A percentile compares a stretch with the other conserved stretches of the same genome.
Conservation (phyloP, 345 rosid species). For the Populus euphratica region DNA sequence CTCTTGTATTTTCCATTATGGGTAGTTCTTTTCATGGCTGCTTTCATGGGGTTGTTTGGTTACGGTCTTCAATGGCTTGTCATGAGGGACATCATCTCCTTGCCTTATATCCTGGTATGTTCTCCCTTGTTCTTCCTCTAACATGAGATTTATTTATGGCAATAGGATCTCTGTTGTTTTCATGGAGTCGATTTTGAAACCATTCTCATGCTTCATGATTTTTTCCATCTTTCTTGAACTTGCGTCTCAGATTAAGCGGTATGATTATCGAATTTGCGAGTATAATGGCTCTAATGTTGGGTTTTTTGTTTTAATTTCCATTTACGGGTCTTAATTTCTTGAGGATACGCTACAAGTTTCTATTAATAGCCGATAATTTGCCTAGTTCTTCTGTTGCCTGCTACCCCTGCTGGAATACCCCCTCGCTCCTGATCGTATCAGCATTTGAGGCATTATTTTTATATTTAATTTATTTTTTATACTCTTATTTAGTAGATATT, state of each 20-base stretch:
- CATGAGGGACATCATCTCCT: slow-evolving; percentile 45
- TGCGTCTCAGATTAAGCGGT: background rate
- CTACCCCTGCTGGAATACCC: background rate
- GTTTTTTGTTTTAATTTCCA: background rate
- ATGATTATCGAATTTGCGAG: background rate
- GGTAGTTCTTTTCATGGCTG: slow-evolving; percentile 74
- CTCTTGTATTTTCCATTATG: slow-evolving; percentile 68
- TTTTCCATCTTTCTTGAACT: background rate
- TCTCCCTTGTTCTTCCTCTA: background rate
- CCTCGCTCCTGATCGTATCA: background rate
- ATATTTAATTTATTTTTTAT: no score
- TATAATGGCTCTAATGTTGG: background rate
- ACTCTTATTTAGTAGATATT: no score
- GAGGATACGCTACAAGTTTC: background rate
- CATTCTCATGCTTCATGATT: background rate
- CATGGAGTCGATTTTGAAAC: background rate
- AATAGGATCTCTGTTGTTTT: background rate
- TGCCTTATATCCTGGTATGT: slow-evolving; percentile 79
- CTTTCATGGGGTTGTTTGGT: slow-evolving; percentile 77
- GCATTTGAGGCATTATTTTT: no score
- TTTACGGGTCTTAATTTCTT: background rate
- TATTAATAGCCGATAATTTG: background rate
- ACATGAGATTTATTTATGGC: background rate
- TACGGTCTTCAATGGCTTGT: slow-evolving; percentile 91
- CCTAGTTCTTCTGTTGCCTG: background rate